Conservation (phyloP, 208 protist genomes). For the Wallacemonas sp. region DNA sequence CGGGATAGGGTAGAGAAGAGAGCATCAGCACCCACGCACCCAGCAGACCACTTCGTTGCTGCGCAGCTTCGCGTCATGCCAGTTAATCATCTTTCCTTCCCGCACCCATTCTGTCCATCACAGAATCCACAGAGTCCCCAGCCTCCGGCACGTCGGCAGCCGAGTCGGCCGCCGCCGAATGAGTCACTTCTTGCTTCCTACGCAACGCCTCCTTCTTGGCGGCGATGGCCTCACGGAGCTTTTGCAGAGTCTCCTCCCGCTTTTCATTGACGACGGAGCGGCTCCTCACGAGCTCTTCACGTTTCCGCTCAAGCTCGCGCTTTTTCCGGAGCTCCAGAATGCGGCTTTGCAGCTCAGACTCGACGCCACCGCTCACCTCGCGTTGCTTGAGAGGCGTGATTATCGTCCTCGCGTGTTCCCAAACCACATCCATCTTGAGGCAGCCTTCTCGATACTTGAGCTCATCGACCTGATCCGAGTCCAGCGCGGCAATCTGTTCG, state of each 20-base stretch:
- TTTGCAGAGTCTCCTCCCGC: conserved; percentile 70
- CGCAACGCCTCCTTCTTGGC: conserved; percentile 78
- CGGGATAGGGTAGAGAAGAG: no score
- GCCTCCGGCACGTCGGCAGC: not conserved
- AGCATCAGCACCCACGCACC: no score
- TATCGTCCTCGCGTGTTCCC: conserved; percentile 89
- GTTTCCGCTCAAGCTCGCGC: conserved; percentile 80
- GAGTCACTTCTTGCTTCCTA: conserved; percentile 45
- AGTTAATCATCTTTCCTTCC: conserved; percentile 6
- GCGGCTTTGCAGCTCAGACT: conserved; percentile 79
- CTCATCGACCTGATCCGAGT: conserved; percentile 85
- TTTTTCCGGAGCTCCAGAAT: conserved; percentile 87
- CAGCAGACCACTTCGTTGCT: no score
- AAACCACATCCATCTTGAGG: conserved; percentile 87
- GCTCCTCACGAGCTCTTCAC: conserved; percentile 64
- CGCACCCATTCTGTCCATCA: conserved; percentile 42
- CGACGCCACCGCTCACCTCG: conserved; percentile 60
- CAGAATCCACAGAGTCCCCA: conserved; percentile 25
- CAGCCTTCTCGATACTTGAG: conserved; percentile 89
- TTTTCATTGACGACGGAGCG: conserved; percentile 52
- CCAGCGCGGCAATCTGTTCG: conserved; percentile 79
- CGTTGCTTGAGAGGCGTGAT: conserved; percentile 73
- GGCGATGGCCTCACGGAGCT: conserved; percentile 77
- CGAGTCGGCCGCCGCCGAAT: conserved; percentile 12
- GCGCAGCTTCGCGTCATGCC: no score